Conservation (phyloP, 345 rosid species). For the Citrus australasica region DNA sequence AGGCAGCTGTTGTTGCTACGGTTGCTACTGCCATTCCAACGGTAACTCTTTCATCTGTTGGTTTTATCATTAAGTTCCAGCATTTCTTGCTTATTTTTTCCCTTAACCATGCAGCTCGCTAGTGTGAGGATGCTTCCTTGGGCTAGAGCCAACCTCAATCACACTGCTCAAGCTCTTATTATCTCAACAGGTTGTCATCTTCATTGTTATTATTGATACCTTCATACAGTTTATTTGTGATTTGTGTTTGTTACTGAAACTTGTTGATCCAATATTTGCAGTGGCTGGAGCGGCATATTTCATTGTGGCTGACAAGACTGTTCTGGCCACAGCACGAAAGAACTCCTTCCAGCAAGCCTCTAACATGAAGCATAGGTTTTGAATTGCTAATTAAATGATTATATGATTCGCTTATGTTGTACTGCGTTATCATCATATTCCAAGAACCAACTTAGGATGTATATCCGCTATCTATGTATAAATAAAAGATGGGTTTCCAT, state of each 20-base stretch:
- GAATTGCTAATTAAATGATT: neutral
- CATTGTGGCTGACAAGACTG: slow-evolving; percentile 93
- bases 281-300: slow-evolving; percentile 91
- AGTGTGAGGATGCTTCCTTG: slow-evolving; percentile 73
- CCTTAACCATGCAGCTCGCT: slow-evolving; percentile 45
- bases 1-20: slow-evolving; percentile 69
- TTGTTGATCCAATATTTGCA: slow-evolving; percentile 15
- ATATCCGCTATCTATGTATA: slow-evolving; percentile 8
- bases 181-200: slow-evolving; percentile 50
- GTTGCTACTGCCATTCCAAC: slow-evolving; percentile 81
- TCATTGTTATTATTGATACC: neutral
- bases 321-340: slow-evolving; percentile 72
- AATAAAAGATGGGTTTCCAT: slow-evolving; percentile 20
- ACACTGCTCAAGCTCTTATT: slow-evolving; percentile 93
- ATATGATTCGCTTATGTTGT: neutral
- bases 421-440: neutral
- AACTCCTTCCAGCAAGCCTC: slow-evolving; percentile 52
- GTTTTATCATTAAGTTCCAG: neutral
- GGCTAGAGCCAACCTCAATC: slow-evolving; percentile 88
- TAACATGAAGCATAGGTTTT: slow-evolving; percentile 23
- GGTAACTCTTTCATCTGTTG: slow-evolving; percentile 26
- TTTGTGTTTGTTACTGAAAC: slow-evolving; percentile 3
- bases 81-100: neutral
- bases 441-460: neutral
- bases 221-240: neutral